Base-by-base conservation (phyloP, 1,139 yeast genomes). In the Magnusiomyces fungicola region DNA sequence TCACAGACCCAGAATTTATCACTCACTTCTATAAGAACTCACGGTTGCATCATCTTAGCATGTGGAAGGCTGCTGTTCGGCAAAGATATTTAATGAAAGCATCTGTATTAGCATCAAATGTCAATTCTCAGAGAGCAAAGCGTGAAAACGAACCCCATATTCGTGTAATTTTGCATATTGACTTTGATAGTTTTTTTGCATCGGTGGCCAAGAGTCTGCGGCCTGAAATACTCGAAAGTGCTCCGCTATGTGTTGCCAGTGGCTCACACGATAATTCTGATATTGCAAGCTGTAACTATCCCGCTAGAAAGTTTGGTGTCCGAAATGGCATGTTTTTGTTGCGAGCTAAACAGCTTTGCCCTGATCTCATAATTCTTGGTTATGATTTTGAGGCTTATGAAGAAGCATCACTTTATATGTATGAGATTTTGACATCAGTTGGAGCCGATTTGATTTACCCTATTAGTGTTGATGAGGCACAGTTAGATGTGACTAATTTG, bases 131-230 rank as follows among this genome's bases (percentile, higher is more conserved):
- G 22, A 5, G 19, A 2, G 6, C 34, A 12, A 12, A n/a, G 10
- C 25, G 37, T 10, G 4, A 14, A 7, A 14, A 18, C 40, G 16
- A 25, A 29, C 34, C 29, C 10, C 39, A 24, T 14, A 14, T 38
- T 43, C 18, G 22, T 10, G 36, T 74, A 0, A 76, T 89, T 19
- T 65, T 89, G 53, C 97, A 92, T 65, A 74, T 90, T 33, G 98
- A 92, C 64, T 92, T 88, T 65, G 98, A 92, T 64, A 88, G 96
- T 56, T 92, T 92, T 61, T 92, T 92, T 66, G 97, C 90, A 0
- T 75, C 95, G 0, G 96, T 86, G 0, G 85, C 97, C 0, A 68
- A 81, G 47, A 70, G 67, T 5, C 70, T 73, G 41, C 22, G 34
- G 19, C 83, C 84, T 0, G 71, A 80, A 14, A 61, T 74, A 14